Evolutionary conservation across 352 stramenopile species (phyloP), one percentile per base, ranked within the genome.

Genomic region (Pseudoperonospora humuli): DNA sequence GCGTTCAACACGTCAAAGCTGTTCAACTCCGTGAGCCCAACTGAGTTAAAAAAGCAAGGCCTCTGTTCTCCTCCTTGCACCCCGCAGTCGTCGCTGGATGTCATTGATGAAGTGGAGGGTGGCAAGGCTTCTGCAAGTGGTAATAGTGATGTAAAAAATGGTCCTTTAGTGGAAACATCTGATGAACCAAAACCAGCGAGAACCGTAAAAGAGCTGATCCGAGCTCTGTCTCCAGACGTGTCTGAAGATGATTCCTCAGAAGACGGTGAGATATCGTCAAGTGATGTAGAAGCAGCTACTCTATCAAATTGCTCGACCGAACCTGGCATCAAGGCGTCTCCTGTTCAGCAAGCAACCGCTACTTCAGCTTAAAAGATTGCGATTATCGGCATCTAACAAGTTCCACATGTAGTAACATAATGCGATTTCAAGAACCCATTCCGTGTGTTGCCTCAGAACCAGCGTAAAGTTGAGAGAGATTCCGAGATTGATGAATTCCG

Each of bases 1-100:
- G 34, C 50, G 26, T 63, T 63, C 34, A 13, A 44, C 21, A 57
- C 43, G 14, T 64, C 53, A 2, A 64, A 59, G 39, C 23, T 64
- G 26, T 54, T 41, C 3, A 64, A 67, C 9, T 39, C 61, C 4
- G 53, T 67, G 14, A 67, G 58, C 15, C 52, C 46, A 23, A 67
- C 52, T 7, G 58, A 67, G 37, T 60, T 64, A 43, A 42, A 40
- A 34, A 63, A 63, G 41, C 49, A 55, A 47, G 32, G 26, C 1
- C 56, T 50, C 39, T 61, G 43, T 40, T 39, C 53, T 6, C 39
- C 53, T 42, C 53, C 53, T 18, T 62, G 44, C 26, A 54, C 61
- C 24, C 43, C 53, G 26, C 53, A 63, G 13, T 40, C 47, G 18
- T 53, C 58, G 14, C 37, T 64, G 35, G 53, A 44, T 45, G 63